A percentile compares a stretch with the other conserved stretches of the same genome.
Conservation (phyloP, 2,329 filamentous ascomycete species). For the Bertia moriformis region DNA sequence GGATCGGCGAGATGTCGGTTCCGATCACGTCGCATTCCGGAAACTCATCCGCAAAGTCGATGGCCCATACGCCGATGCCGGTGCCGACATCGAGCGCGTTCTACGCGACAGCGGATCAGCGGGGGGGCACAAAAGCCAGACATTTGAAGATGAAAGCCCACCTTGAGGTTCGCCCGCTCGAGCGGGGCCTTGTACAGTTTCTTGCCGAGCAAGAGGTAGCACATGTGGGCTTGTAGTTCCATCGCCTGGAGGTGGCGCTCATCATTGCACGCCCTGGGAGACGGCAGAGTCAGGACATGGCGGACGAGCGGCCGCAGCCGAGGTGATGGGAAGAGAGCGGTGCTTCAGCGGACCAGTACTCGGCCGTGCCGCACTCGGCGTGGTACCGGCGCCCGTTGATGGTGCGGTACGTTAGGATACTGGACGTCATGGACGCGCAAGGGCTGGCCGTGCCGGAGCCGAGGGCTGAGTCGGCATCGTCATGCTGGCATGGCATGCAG, state of each 20-base stretch:
- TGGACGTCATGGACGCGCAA: not conserved
- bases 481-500: not conserved
- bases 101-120: no score
- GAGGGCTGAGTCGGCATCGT: not conserved
- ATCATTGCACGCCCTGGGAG: no score
- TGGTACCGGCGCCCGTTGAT: not conserved
- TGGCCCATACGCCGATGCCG: constrained; percentile 39
- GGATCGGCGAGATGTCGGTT: constrained; percentile 42
- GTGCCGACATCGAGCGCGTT: constrained; percentile 35
- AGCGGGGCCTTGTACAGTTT: not conserved
- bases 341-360: not conserved
- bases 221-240: not conserved
- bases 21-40: constrained; percentile 31
- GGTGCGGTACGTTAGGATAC: not conserved
- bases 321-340: no score
- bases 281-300: no score
- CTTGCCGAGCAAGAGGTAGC: not conserved
- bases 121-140: no score
- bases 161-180: no score
- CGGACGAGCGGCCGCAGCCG: no score
- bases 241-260: not conserved
- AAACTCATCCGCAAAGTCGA: constrained; percentile 28
- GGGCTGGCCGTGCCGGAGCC: not conserved
- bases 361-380: not conserved
- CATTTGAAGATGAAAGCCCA: no score